Evolutionary conservation across 768 basidiomycete genomes (phyloP).

Genomic region (Trametopsis cervina): DNA sequence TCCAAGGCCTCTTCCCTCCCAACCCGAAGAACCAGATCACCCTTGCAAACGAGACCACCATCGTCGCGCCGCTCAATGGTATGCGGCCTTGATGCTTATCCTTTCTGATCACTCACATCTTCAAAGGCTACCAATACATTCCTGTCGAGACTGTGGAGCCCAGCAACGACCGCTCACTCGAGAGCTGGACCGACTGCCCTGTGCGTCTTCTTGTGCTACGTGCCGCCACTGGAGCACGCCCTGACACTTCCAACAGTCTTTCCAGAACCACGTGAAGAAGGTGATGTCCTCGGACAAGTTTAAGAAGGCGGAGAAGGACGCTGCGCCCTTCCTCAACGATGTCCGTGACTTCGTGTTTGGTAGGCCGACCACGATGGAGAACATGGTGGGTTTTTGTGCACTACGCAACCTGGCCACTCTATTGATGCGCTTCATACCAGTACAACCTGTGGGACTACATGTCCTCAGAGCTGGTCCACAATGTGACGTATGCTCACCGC

Average conservation of each 20-base stretch:
- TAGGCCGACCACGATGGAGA: slow-evolving; percentile 57
- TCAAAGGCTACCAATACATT: slow-evolving; percentile 67
- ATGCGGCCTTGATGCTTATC: slow-evolving; percentile 26
- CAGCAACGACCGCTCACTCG: slow-evolving; percentile 72
- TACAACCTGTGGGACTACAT: slow-evolving; percentile 81
- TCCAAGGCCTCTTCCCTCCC: slow-evolving; percentile 87
- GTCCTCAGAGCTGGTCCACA: slow-evolving; percentile 70
- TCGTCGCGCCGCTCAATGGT: slow-evolving; percentile 60
- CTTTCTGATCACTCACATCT: neutral
- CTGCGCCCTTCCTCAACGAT: slow-evolving; percentile 58
- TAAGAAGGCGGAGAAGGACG: slow-evolving; percentile 50
- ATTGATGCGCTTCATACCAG: slow-evolving; percentile 26
- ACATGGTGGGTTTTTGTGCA: slow-evolving; percentile 44
- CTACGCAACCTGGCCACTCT: too few relatives aligned
- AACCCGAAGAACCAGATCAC: slow-evolving; percentile 61
- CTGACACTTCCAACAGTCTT: slow-evolving; percentile 34
- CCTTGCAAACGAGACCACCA: slow-evolving; percentile 70
- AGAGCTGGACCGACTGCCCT: slow-evolving; percentile 68
- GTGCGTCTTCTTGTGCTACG: slow-evolving; percentile 26
- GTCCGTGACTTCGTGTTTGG: slow-evolving; percentile 70
- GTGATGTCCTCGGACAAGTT: slow-evolving; percentile 62
- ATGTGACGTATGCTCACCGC: slow-evolving; percentile 73
- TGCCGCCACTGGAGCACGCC: neutral
- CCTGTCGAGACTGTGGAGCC: slow-evolving; percentile 91
- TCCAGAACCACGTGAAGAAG: slow-evolving; percentile 53